Evolutionary conservation across 805 yeast species (phyloP), one percentile per base, ranked within the genome.

Genomic region (Suhomyces pyralidae): DNA sequence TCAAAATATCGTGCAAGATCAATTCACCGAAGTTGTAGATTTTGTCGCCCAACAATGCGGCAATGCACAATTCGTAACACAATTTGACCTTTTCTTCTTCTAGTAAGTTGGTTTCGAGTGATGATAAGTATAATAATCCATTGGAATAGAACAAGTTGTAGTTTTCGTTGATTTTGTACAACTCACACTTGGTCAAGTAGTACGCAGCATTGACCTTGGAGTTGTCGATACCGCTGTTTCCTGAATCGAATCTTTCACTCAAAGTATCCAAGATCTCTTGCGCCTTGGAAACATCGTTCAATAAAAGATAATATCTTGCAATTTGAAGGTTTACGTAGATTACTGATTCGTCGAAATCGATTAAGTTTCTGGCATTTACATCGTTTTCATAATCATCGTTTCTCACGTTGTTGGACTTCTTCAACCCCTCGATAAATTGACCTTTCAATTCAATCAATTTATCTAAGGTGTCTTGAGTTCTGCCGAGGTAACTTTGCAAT

Each of bases 1-100:
- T 66, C 68, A 91, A 80, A 46, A 93, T 84, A 44, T 94, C 96
- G 70, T 93, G 98, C 67, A 91, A 83, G 55, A 94, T 80, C 57
- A 94, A 81, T 72, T 94, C 99, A 49, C 98, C 98, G 70, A 94
- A 94, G 73, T 93, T 94, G 77, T 90, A 94, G 61, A 93, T 89
- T 63, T 82, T 85, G 65, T 91, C 96, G 47, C 97, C 98, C 61
- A 93, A 78, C 54, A 94, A 74, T 0, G 97, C 98, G 30, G 96
- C 85, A 45, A 90, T 78, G 54, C 93, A 81, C 59, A 93, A 81
- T 59, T 93, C 96, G 62, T 84, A 83, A 55, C 78, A 73, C 49
- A 75, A 61, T 32, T 51, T 52, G 51, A 76, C 67, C 50, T 59
- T 55, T 44, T 68, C 71, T 32, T 70, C 73, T 17, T 67, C 65